Evolutionary conservation across 2,329 filamentous ascomycete genomes (phyloP), one percentile per base, ranked within the genome.

Genomic region (Aureobasidium sp.): DNA sequence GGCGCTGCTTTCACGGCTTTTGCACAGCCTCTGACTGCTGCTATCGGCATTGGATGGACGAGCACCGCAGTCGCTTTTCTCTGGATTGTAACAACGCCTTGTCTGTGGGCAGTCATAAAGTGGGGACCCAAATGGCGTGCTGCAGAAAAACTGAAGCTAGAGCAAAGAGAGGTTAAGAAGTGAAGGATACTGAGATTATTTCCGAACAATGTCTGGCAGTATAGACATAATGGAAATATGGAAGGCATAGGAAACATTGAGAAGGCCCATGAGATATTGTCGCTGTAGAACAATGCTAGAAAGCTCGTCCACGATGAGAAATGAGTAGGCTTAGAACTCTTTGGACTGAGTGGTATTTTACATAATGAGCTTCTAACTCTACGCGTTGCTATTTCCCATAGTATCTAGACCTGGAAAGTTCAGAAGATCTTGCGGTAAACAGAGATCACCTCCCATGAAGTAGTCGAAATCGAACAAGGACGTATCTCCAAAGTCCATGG

Each of bases 31-130:
- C 74, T 77, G 72, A 75, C 76, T 24, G 66, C 71, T 10, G 71
- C 70, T 1, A 75, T 78, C 65, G 77, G 75, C 5, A 70, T 73
- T 4, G 76, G 77, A 0, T 79, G 78, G 77, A 73, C 73, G 1
- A 79, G 78, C 61, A 78, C 77, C 0, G 76, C 81, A 63, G 69
- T 79, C 67, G 67, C 78, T 44, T 57, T 75, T 61, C 63, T 80
- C 1, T 70, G 78, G 63, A 52, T 73, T 15, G 65, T 66, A 1
- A 71, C 73, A 3, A 74, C 71, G 44, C 77, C 77, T 9, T 70
- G 79, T 17, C 66, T 79, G 48, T 72, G 71, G 66, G 69, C 76
- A 1, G 66, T 78, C 52, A 69, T 76, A 46, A 69, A 65, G 43
- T 74, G 70, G 63, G 78, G 78, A 0, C 76, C 76, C 0, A 60